Conservation (phyloP, 179 eudicot species). For the Gypsophila paniculata region DNA sequence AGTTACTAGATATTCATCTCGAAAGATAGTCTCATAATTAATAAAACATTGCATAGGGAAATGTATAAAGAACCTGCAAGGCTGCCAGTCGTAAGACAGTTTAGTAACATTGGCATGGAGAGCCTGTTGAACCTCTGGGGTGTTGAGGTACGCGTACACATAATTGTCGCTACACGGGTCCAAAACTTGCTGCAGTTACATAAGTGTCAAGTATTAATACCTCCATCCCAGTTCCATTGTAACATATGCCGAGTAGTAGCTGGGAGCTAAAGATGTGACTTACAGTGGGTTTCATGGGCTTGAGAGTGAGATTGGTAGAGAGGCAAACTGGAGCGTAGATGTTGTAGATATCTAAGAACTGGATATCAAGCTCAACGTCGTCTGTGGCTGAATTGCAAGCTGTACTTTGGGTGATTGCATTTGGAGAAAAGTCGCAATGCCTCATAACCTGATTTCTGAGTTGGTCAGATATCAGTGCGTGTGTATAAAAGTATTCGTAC, state of each 20-base stretch:
- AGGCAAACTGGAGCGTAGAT: conserved; percentile 63
- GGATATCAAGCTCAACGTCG: conserved; percentile 25
- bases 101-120: conserved; percentile 50
- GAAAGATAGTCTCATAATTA: not conserved
- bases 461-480: conserved; percentile 56
- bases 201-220: not conserved
- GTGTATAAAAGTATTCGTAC: conserved; percentile 50
- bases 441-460: conserved; percentile 27
- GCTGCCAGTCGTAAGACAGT: conserved; percentile 38
- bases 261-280: not conserved
- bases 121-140: conserved; percentile 51
- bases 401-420: conserved; percentile 11
- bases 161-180: conserved; percentile 65
- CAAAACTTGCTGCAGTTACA: conserved; percentile 30
- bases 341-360: conserved; percentile 44
- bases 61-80: conserved; percentile 40
- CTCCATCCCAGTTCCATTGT: not conserved
- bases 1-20: not conserved
- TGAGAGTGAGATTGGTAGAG: conserved; percentile 23
- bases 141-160: conserved; percentile 41
- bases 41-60: not conserved
- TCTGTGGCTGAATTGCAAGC: conserved; percentile 28
- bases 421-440: conserved; percentile 47
- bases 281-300: conserved; percentile 35
- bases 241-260: too few relatives aligned